Evolutionary conservation across 805 yeast species (phyloP), one percentile per base, ranked within the genome.

Genomic region (Wickerhamiella domercqiae): DNA sequence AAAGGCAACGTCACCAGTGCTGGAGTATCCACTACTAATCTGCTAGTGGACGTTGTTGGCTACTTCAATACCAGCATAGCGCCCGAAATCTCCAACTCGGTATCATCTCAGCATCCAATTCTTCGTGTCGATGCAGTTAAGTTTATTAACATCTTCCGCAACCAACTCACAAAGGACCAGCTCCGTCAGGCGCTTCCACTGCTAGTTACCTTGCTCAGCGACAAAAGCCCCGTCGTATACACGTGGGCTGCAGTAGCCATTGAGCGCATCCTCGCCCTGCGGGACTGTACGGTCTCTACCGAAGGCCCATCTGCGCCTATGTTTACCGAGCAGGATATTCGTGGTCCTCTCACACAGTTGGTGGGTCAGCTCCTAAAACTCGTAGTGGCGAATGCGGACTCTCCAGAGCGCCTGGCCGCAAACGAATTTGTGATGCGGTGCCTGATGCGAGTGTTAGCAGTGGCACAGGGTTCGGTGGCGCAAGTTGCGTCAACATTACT

Each of bases 181-280:
- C 62, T 90, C 21, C 54, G 73, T 7, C 78, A 81, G 42, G 74
- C 90, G 1, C 67, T 90, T 56, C 94, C 95, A 13, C 61, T 82
- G 30, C 62, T 90, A 42, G 72, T 83, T 7, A 65, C 67, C 13
- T 84, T 81, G 53, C 70, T 93, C 47, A 61, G 65, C 37, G 58
- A 62, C 5, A 73, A 75, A 40, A 80, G 78, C 40, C 32, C 38
- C 4, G 94, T 84, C 24, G 93, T 87, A 16, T 82, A 80, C 57
- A 86, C 98, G 0, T 90, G 86, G 52, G 75, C 97, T 1, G 86
- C 98, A 1, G 78, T 90, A 40, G 84, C 97, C 2, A 73, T 87
- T 43, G 98, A 90, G 56, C 76, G 82, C 48, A 74, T 90, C 37
- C 64, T 90, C 38, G 73, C 94, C 1, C 71, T 87, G 56, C 73